Percentiles rank a stretch among this genome's conserved stretches.
phyloP scores from a whole-genome alignment of 495 filamentous ascomycete species.

The Aspergillus nanangensis region DNA sequence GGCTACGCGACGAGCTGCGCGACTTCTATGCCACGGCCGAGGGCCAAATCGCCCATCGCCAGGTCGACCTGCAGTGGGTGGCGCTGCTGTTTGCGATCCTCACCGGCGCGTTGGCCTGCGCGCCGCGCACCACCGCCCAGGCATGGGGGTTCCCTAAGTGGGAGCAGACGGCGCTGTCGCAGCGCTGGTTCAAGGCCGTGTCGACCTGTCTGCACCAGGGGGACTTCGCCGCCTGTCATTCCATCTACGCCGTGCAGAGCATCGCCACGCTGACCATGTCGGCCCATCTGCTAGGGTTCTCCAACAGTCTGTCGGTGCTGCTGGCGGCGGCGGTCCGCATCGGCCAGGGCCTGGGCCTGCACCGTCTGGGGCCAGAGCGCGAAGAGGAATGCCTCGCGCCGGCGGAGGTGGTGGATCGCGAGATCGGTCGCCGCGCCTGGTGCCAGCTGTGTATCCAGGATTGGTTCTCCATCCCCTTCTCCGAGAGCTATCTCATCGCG shows the following conservation, averaged over 20 bases:
- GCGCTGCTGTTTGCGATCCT: constrained; percentile 38
- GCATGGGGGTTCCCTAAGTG: constrained; percentile 32
- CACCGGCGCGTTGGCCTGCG: constrained; percentile 31
- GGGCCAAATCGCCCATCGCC: constrained; percentile 15
- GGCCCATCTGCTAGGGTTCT: constrained; percentile 38
- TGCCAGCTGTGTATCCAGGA: constrained; percentile 37
- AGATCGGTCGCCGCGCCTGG: constrained; percentile 36
- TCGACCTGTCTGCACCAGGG: constrained; percentile 30
- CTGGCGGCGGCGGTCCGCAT: constrained; percentile 29
- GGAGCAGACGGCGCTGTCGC: constrained; percentile 26
- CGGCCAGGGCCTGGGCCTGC: constrained; percentile 26
- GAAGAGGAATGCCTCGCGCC: constrained; percentile 9
- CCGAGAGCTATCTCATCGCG: constrained; percentile 36
- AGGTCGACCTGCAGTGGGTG: constrained; percentile 33
- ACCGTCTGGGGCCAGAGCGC: constrained; percentile 12
- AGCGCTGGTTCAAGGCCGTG: constrained; percentile 32
- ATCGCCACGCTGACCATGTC: constrained; percentile 37
- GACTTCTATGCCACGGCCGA: constrained; percentile 24
- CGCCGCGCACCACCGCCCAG: constrained; percentile 18
- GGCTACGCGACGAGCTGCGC: constrained; percentile 23
- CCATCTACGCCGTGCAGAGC: constrained; percentile 27
- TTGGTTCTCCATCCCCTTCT: constrained; percentile 42
- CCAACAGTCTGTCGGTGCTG: constrained; percentile 28
- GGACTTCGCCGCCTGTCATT: constrained; percentile 33
- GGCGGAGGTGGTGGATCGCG: constrained; percentile 13